phyloP scores from a whole-genome alignment of 2,329 filamentous ascomycete genomes.

The Diatrype stigma region DNA sequence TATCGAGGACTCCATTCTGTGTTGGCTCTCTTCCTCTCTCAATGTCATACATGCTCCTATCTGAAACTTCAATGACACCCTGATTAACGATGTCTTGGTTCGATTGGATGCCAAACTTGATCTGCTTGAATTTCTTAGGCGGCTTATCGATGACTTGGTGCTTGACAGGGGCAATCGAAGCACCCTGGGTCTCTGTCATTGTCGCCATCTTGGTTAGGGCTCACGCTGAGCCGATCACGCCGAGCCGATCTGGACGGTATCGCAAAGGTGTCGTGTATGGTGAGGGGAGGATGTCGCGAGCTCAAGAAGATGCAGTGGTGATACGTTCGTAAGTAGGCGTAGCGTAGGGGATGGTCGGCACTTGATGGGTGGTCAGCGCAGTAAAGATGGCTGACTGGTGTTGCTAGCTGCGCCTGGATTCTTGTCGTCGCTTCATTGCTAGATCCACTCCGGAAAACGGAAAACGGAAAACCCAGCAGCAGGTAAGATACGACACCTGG shows the following conservation, averaged over 20 bases:
- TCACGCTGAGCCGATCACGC: conserved; percentile 7
- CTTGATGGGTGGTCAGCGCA: not conserved
- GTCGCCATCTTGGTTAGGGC: conserved; percentile 20
- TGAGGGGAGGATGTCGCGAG: too few species aligned
- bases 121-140: conserved; percentile 86
- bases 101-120: conserved; percentile 94
- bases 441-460: not conserved
- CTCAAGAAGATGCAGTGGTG: too few species aligned
- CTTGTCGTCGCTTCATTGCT: not conserved
- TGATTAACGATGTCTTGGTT: conserved; percentile 95
- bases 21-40: conserved; percentile 72
- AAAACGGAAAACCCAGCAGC: not conserved
- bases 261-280: not conserved
- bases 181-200: conserved; percentile 15
- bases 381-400: not conserved
- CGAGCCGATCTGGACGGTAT: not conserved
- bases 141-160: conserved; percentile 85
- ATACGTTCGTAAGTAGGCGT: too few species aligned
- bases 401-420: not conserved
- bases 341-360: not conserved
- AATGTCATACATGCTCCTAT: conserved; percentile 89
- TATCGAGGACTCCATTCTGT: conserved; percentile 80
- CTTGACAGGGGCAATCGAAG: conserved; percentile 51
- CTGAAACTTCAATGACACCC: conserved; percentile 90
- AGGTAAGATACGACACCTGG: not conserved